Base-by-base conservation (phyloP, 306 rosid species). In the Phaseolus lunatus region DNA sequence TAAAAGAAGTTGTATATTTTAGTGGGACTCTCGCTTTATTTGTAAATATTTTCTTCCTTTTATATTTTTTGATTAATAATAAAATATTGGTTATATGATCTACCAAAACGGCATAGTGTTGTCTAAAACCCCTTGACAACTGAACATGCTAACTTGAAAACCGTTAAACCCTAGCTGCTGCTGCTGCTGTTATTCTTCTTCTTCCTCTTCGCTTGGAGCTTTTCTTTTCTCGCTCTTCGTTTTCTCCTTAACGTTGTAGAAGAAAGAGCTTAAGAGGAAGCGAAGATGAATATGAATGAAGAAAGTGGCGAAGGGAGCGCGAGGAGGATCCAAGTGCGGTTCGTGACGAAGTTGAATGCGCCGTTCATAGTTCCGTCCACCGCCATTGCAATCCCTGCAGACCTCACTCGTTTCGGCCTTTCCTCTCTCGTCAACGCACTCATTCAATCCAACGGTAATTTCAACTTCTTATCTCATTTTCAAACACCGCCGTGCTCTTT, bases 371-470 rank as follows among this genome's bases (percentile, higher is more conserved):
- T 84, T 61, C 89, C 96, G 6, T 0, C 75, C 7, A 31, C 81
- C 7, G 65, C 93, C 85, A 85, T 94, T 7, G 88, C 96, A 33
- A 86, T 93, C 74, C 97, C 98, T 22, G 77, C 92, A 31, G 85
- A 80, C 77, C 86, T 92, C 80, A 83, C 93, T 54, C 88, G 98
- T n/a, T 41, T 90, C 13, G 92, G 94, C 69, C 93, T 94, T 65
- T 94, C 98, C 69, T 83, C 91, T 48, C 43, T 94, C 54, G 88
- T 94, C 81, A 94, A 94, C 86, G 87, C 83, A 5, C 96, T 92
- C 71, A 84, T 92, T 70, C 80, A 84, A 66, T 62, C 87, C 47
- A 74, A 72, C 2, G 72, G 97, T 93, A 86, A 3, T 37, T 31
- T 54, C 39, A 85, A 2, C 37, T 52, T 49, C 50, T 7, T 2